These are phyloP conservation scores for Populus hybrid DNA, from an alignment of 441 rosid genomes.

Conservation along the genomic window DNA sequence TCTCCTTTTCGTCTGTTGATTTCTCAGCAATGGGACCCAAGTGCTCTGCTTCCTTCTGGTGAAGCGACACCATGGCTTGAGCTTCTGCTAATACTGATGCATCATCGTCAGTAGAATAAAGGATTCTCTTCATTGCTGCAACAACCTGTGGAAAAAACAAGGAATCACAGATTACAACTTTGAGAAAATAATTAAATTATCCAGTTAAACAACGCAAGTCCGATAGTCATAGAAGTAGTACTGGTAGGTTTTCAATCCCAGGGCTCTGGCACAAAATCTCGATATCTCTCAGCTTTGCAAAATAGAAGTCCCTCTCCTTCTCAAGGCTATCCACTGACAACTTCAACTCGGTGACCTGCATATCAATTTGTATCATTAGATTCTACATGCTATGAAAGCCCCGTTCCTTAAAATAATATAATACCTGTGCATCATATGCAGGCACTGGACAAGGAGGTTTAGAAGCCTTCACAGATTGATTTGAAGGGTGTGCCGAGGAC, in stretches of 20 bases:
- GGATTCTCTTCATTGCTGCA: conserved; percentile 65
- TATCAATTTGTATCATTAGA: conserved; percentile 12
- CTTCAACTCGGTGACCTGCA: conserved; percentile 89
- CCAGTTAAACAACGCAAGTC: neutral
- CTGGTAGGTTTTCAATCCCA: conserved; percentile 60
- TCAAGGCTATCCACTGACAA: conserved; percentile 90
- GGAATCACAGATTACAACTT: neutral
- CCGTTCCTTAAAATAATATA: neutral
- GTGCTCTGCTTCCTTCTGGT: conserved; percentile 35
- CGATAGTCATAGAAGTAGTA: conserved; percentile 16
- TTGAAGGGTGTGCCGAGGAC: conserved; percentile 39
- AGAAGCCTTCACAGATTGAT: conserved; percentile 45
- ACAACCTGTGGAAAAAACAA: conserved; percentile 54
- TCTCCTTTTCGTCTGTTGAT: conserved; percentile 63
- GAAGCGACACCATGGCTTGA: conserved; percentile 52
- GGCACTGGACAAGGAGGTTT: conserved; percentile 47
- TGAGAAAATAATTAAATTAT: neutral
- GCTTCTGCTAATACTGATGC: conserved; percentile 62
- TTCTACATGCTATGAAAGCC: neutral
- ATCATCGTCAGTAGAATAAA: conserved; percentile 77
- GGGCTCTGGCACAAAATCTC: conserved; percentile 84
- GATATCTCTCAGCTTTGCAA: conserved; percentile 79
- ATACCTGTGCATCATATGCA: conserved; percentile 82
- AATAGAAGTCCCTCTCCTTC: conserved; percentile 96
- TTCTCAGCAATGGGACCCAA: conserved; percentile 70